Evolutionary conservation across 2,329 filamentous ascomycete species (phyloP).

Genomic region (Davidsoniella australis): DNA sequence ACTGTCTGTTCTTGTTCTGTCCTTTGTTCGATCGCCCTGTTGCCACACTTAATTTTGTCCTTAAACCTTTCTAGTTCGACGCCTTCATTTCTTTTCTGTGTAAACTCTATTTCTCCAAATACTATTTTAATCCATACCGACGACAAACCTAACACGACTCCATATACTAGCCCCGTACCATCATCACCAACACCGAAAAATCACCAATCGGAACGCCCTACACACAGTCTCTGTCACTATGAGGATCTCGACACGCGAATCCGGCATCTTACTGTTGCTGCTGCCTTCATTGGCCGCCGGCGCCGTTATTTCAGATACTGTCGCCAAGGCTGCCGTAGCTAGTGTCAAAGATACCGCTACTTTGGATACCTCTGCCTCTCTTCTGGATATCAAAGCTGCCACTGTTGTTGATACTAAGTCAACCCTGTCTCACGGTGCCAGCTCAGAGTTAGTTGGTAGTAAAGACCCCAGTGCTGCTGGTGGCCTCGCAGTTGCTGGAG

Average conservation of each 20-base stretch:
- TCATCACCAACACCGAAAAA: neutral
- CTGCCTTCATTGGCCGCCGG: constrained; percentile 11
- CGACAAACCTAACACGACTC: neutral
- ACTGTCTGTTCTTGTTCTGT: no score
- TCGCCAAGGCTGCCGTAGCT: neutral
- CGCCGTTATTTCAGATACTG: constrained; percentile 7
- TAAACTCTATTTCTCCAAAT: neutral
- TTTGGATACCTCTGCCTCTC: neutral
- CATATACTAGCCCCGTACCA: neutral
- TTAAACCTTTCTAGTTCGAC: neutral
- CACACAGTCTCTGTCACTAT: constrained; percentile 2
- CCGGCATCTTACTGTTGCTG: constrained; percentile 9
- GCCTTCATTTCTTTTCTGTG: neutral
- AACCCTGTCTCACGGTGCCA: constrained; percentile 21
- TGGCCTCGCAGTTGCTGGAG: neutral
- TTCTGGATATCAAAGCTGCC: constrained; percentile 7
- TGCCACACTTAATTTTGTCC: no score
- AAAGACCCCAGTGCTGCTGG: constrained; percentile 2
- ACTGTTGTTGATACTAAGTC: constrained; percentile 20
- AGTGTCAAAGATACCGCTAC: neutral
- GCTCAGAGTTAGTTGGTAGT: constrained; percentile 23
- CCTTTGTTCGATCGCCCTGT: no score
- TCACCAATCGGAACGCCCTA: neutral
- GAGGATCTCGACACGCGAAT: constrained; percentile 11
- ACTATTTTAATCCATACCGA: neutral